A percentile compares a stretch with the other conserved stretches of the same genome.
Conservation (phyloP, 2,329 filamentous ascomycete genomes). For the Emericellopsis cladophorae region DNA sequence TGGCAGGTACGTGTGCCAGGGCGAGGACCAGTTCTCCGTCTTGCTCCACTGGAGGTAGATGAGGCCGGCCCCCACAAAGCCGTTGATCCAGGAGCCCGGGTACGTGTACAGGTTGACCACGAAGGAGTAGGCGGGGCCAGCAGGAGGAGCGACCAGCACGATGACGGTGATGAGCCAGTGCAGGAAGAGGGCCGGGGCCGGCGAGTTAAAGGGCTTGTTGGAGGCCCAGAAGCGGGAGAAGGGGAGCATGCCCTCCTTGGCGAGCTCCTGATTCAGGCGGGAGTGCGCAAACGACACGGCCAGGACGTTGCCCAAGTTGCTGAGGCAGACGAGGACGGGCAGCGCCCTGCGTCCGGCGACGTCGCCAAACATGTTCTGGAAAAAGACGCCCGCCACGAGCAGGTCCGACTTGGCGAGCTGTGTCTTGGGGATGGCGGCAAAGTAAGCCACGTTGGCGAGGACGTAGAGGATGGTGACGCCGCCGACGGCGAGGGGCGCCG, state of each 20-base stretch:
- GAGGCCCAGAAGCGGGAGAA: slow-evolving; percentile 57
- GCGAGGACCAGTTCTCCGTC: slow-evolving; percentile 37
- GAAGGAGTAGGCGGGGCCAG: slow-evolving; percentile 58
- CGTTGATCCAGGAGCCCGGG: slow-evolving; percentile 40
- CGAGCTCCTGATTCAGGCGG: slow-evolving; percentile 51
- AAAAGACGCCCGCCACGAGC: slow-evolving; percentile 48
- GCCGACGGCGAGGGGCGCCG: slow-evolving; percentile 44
- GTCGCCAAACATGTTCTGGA: slow-evolving; percentile 47
- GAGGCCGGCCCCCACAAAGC: slow-evolving; percentile 35
- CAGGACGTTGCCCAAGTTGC: slow-evolving; percentile 49
- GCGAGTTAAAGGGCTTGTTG: slow-evolving; percentile 54
- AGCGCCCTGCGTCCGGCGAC: slow-evolving; percentile 33
- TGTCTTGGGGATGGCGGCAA: slow-evolving; percentile 45
- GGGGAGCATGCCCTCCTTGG: slow-evolving; percentile 56
- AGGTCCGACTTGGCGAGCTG: slow-evolving; percentile 45
- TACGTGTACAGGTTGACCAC: slow-evolving; percentile 43
- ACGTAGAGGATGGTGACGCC: slow-evolving; percentile 48
- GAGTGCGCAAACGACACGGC: slow-evolving; percentile 47
- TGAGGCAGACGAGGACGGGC: slow-evolving; percentile 46
- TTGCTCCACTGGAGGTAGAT: slow-evolving; percentile 37
- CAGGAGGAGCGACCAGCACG: slow-evolving; percentile 52
- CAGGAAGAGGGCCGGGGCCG: slow-evolving; percentile 46
- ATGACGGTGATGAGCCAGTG: slow-evolving; percentile 55
- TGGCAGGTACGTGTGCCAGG: slow-evolving; percentile 36
- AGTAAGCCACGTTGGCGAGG: slow-evolving; percentile 53